Evolutionary conservation across 176 grass and related monocot genomes (phyloP).

Genomic region (Oryza longistaminata): DNA sequence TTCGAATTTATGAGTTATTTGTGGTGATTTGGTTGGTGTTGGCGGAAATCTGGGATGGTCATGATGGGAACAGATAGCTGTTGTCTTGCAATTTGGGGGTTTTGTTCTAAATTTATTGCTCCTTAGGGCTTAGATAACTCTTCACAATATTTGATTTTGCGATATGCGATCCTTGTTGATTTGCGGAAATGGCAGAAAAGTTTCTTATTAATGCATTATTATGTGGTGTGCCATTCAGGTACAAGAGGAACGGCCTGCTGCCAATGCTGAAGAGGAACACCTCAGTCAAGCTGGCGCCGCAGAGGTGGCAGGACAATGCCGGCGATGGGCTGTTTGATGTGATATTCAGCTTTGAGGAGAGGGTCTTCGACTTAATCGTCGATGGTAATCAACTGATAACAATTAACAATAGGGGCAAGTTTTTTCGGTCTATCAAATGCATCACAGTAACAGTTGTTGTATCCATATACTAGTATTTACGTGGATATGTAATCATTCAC

Average conservation of each 20-base stretch:
- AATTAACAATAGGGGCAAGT: neutral
- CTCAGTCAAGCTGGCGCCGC: constrained; percentile 73
- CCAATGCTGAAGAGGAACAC: constrained; percentile 96
- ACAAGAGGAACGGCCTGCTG: constrained; percentile 93
- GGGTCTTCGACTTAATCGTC: constrained; percentile 79
- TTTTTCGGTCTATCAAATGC: constrained; percentile 9
- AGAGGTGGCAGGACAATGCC: constrained; percentile 87
- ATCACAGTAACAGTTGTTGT: neutral
- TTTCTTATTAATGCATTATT: neutral
- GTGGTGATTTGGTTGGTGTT: neutral
- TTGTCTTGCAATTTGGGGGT: neutral
- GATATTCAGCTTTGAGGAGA: constrained; percentile 89
- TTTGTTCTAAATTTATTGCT: neutral
- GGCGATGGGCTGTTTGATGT: constrained; percentile 77
- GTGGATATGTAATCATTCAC: neutral
- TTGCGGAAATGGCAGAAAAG: neutral
- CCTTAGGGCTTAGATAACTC: neutral
- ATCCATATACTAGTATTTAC: neutral
- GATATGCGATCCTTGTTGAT: neutral
- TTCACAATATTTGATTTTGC: neutral
- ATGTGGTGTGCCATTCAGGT: constrained; percentile 51
- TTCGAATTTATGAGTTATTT: neutral
- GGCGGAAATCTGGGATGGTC: neutral
- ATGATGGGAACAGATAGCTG: neutral
- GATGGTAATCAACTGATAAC: constrained; percentile 62